Evolutionary conservation across 2,329 filamentous ascomycete species (phyloP).

Genomic region (Aspergillus sp.): DNA sequence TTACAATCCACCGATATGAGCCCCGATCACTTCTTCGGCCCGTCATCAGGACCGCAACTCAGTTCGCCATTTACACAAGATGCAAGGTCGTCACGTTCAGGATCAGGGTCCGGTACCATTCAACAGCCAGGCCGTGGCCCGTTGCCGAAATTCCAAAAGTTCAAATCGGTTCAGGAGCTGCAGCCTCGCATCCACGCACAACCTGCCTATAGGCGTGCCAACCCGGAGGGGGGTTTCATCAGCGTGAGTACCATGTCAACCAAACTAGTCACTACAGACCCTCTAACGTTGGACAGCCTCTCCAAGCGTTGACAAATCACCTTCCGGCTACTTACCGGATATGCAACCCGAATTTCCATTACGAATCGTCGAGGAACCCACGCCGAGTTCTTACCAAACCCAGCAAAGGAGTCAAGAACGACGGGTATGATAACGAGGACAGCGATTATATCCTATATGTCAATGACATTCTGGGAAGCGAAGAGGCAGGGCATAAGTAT

Average conservation of each 20-base stretch:
- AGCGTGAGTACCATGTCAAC: conserved; percentile 63
- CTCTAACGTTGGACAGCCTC: conserved; percentile 59
- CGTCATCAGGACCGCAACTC: conserved; percentile 68
- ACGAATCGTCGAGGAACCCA: conserved; percentile 95
- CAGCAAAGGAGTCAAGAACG: conserved; percentile 97
- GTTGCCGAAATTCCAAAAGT: conserved; percentile 84
- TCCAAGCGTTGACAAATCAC: conserved; percentile 92
- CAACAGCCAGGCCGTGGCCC: conserved; percentile 58
- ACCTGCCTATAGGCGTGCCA: conserved; percentile 86
- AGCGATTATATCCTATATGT: conserved; percentile 99
- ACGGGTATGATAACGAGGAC: conserved; percentile 98
- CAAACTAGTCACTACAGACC: neutral
- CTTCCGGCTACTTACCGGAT: conserved; percentile 95
- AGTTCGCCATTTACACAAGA: conserved; percentile 65
- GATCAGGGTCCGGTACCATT: conserved; percentile 49
- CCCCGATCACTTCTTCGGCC: conserved; percentile 69
- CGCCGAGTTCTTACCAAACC: conserved; percentile 95
- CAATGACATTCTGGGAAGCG: conserved; percentile 95
- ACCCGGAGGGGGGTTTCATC: conserved; percentile 96
- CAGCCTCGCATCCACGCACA: conserved; percentile 81
- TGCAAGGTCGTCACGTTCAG: conserved; percentile 49
- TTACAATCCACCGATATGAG: conserved; percentile 69
- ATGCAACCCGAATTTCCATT: conserved; percentile 97
- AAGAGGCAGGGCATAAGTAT: conserved; percentile 96
- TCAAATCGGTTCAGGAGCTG: conserved; percentile 71